Base-by-base conservation (phyloP, 129 eudicot species). In the Artemisia argyi region DNA sequence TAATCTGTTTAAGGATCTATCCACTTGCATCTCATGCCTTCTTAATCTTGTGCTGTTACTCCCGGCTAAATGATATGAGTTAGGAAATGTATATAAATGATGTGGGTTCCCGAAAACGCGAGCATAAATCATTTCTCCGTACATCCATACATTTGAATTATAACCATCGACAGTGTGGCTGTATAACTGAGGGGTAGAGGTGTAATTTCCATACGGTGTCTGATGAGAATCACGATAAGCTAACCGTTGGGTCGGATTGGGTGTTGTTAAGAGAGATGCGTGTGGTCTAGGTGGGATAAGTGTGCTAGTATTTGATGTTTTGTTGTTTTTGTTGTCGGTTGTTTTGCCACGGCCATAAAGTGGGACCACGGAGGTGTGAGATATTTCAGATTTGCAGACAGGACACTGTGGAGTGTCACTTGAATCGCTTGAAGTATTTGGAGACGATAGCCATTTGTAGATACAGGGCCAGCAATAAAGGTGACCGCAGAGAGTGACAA, bases 391-490 rank as follows among this genome's bases (percentile, higher is more conserved):
- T 86, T 94, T 94, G 77, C 98, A 94, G 49, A 94, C 91, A 6
- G 97, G 98, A 65, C 98, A 94, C 11, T 83, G 85, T 15, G 97
- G 92, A 17, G 35, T 78, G 49, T 86, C 84, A 16, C 79, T 87
- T 47, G 97, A 73, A 59, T 86, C 76, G 20, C 74, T 83, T 44
- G 84, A 74, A 17, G 75, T 42, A n/a, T 68, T 70, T 62, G 87
- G 92, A 59, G 66, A 72, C 49, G 81, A 79, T 55, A 93, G 74
- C 98, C 98, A 94, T 71, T 88, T 84, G 87, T 90, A 90, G 80
- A 94, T 84, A 82, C 98, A 94, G 1, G 98, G 93, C 98, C 98
- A 94, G 69, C 98, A 94, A 69, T 87, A 94, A 71, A 94, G 93
- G 76, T 94, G 98, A 46, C 98, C 98, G 47, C 98, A 94, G 4